Conservation (phyloP, 331 rosid species). For the Acacia pycnantha region DNA sequence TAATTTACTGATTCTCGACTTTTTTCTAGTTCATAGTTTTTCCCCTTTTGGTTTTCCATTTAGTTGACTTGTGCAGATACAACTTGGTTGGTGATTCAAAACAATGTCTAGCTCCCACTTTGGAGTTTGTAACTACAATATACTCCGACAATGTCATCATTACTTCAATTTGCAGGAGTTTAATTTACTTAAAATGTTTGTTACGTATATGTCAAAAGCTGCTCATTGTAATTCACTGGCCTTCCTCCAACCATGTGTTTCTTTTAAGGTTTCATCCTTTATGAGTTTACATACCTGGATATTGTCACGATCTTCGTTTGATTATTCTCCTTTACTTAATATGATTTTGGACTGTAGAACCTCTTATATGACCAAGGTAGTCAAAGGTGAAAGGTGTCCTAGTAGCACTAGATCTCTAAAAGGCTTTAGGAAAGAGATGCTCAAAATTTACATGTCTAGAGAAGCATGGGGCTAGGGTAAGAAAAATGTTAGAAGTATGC, state of each 20-base stretch:
- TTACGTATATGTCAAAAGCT: not conserved
- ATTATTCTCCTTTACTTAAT: not conserved
- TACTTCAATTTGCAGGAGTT: not conserved
- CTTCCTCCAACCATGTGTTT: not conserved
- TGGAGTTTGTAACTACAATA: constrained; percentile 13
- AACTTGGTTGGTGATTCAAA: not conserved
- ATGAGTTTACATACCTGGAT: not conserved
- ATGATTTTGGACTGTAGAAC: not conserved
- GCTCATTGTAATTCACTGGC: not conserved
- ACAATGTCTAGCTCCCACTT: not conserved
- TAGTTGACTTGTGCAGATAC: not conserved
- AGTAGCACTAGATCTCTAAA: not conserved
- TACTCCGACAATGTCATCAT: not conserved
- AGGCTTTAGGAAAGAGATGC: not conserved
- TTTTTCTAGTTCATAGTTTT: not conserved
- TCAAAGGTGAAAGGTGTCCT: too few relatives aligned
- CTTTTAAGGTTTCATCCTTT: not conserved
- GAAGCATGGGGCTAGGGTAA: not conserved
- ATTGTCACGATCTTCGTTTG: not conserved
- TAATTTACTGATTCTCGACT: not conserved
- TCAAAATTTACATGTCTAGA: not conserved
- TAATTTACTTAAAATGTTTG: constrained; percentile 5
- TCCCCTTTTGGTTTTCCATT: not conserved
- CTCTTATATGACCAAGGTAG: not conserved
- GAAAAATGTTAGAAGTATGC: not conserved